Evolutionary conservation across 2,329 filamentous ascomycete genomes (phyloP).

Genomic region (Drechslerella coelobrocha): DNA sequence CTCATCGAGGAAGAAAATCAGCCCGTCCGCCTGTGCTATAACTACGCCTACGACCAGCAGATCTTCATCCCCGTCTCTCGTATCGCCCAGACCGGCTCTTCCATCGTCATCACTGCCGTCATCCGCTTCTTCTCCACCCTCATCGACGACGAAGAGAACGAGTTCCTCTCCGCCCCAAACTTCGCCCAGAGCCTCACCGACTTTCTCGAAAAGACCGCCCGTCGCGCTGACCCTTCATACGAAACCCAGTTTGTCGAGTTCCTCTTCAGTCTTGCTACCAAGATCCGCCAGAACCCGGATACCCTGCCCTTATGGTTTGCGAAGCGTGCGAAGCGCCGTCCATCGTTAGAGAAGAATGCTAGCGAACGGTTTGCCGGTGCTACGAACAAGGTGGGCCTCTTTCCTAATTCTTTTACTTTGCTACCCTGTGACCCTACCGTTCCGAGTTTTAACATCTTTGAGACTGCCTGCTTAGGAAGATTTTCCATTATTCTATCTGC

Average conservation of each 20-base stretch:
- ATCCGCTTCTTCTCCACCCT: conserved; percentile 87
- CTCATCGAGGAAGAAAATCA: conserved; percentile 55
- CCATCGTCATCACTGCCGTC: conserved; percentile 82
- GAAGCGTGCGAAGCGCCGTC: conserved; percentile 62
- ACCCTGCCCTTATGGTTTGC: conserved; percentile 94
- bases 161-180: conserved; percentile 82
- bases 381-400: conserved; percentile 66
- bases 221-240: conserved; percentile 76
- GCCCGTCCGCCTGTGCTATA: conserved; percentile 72
- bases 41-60: conserved; percentile 82
- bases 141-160: conserved; percentile 95
- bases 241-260: conserved; percentile 90
- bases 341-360: conserved; percentile 60
- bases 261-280: conserved; percentile 93
- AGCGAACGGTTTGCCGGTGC: conserved; percentile 74
- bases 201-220: conserved; percentile 79
- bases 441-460: too few species aligned
- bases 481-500: conserved; percentile 92
- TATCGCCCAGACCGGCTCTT: conserved; percentile 84
- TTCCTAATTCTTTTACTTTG: neutral
- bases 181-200: conserved; percentile 90
- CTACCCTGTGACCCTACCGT: too few species aligned
- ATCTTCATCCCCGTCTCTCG: conserved; percentile 89
- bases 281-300: conserved; percentile 86
- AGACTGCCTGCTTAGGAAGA: conserved; percentile 68